Percentiles rank a stretch among this genome's conserved stretches.
These are phyloP conservation scores for Aureobasidium sp. DNA, from an alignment of 2,329 filamentous ascomycete species.

Conservation along the genomic window DNA sequence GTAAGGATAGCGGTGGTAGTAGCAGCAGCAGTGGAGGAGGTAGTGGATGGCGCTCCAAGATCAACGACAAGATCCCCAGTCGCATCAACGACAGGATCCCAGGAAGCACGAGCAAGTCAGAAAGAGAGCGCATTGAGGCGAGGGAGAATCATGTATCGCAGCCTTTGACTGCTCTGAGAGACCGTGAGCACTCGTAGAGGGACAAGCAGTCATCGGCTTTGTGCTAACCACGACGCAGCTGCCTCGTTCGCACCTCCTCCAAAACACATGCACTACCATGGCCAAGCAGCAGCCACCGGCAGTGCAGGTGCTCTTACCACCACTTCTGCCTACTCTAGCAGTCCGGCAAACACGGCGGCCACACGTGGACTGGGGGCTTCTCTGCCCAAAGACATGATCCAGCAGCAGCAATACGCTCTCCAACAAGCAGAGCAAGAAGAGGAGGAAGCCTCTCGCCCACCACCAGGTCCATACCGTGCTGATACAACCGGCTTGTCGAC, in stretches of 20 bases:
- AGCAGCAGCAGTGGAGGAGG: constrained; percentile 15
- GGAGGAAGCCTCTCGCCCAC: constrained; percentile 31
- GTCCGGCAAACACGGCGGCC: constrained; percentile 15
- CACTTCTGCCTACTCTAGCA: background rate
- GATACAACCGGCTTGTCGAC: constrained; percentile 66
- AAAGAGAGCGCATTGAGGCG: constrained; percentile 31
- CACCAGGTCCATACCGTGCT: constrained; percentile 57
- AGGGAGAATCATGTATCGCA: constrained; percentile 44
- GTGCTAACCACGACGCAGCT: constrained; percentile 26
- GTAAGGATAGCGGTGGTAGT: constrained; percentile 26
- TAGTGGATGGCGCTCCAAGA: constrained; percentile 8
- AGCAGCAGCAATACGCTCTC: constrained; percentile 29
- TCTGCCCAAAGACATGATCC: constrained; percentile 30
- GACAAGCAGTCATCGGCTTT: background rate
- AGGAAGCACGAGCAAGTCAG: constrained; percentile 39
- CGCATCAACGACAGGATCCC: constrained; percentile 49
- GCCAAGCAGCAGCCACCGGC: constrained; percentile 28
- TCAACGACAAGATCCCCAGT: constrained; percentile 49
- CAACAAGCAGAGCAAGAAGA: constrained; percentile 23
- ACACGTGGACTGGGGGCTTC: constrained; percentile 37
- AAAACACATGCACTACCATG: constrained; percentile 43
- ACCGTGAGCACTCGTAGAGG: constrained; percentile 37
- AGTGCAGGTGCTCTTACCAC: background rate
- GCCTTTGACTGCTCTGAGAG: constrained; percentile 63
- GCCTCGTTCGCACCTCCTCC: constrained; percentile 73